These are phyloP conservation scores for Picea engelmannii DNA, from an alignment of 83 land plant species.

Conservation along the genomic window DNA sequence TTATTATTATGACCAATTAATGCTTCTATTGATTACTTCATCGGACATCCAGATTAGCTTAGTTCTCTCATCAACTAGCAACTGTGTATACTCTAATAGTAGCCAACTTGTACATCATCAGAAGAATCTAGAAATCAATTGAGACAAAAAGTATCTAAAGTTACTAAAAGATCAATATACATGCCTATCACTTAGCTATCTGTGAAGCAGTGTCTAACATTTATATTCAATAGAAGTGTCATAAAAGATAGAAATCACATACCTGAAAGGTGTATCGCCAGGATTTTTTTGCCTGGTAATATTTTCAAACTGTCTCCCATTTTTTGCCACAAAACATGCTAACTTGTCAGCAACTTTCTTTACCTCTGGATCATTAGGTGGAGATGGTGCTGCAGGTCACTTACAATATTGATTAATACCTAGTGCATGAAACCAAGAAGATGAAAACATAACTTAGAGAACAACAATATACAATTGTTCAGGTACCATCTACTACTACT, in stretches of 20 bases:
- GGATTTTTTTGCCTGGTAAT: conserved; percentile 94
- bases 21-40: no score
- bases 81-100: neutral
- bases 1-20: no score
- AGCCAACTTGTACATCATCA: neutral
- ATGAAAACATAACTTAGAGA: conserved; percentile 33
- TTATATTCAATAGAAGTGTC: neutral
- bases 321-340: conserved; percentile 97
- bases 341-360: conserved; percentile 96
- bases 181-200: neutral
- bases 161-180: neutral
- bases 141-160: neutral
- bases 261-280: conserved; percentile 95
- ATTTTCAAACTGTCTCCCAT: conserved; percentile 96
- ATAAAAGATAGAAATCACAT: conserved; percentile 16
- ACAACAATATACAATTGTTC: neutral
- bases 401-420: conserved; percentile 89
- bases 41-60: no score
- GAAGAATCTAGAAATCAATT: neutral
- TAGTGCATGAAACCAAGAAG: conserved; percentile 65
- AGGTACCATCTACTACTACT: neutral
- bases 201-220: neutral
- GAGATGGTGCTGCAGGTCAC: conserved; percentile 88
- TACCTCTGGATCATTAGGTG: conserved; percentile 86
- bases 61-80: no score